Conservation (phyloP, 208 protist species). For the Acanthamoeba sp. region DNA sequence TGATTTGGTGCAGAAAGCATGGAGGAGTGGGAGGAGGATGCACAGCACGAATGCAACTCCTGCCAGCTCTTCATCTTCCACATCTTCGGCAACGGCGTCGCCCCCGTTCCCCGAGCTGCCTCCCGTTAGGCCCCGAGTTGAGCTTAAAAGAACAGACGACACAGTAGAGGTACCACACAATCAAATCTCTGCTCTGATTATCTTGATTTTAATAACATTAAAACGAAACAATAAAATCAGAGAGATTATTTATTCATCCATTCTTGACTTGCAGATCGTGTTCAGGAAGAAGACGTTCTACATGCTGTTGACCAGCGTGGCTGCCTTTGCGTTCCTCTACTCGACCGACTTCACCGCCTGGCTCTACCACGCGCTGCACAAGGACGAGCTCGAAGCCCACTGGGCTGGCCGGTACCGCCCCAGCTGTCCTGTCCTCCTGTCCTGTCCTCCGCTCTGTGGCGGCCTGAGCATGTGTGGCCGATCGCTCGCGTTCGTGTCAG, state of each 20-base stretch:
- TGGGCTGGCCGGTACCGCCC: neutral
- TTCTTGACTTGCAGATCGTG: too few relatives aligned
- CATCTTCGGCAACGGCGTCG: neutral
- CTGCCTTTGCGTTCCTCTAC: slow-evolving; percentile 16
- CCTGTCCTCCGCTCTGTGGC: neutral
- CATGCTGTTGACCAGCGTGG: neutral
- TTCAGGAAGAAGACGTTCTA: slow-evolving; percentile 24
- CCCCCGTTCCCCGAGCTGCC: neutral
- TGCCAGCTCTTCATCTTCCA: neutral
- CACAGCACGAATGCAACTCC: neutral
- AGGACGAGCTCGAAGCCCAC: slow-evolving; percentile 24
- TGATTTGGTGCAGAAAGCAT: too few relatives aligned
- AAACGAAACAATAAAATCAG: too few relatives aligned
- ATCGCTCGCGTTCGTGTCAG: too few relatives aligned
- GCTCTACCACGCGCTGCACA: slow-evolving; percentile 1
- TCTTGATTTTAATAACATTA: too few relatives aligned
- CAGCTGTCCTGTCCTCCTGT: neutral
- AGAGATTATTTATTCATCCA: too few relatives aligned
- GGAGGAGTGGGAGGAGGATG: too few relatives aligned
- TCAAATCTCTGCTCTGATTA: too few relatives aligned
- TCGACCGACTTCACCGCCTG: slow-evolving; percentile 9
- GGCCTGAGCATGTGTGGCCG: neutral
- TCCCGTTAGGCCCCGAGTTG: neutral
- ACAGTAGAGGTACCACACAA: neutral
- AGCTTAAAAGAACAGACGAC: neutral